Evolutionary conservation across 2,329 filamentous ascomycete species (phyloP), one percentile per base, ranked within the genome.

Genomic region (Talaromyces verruculosus): DNA sequence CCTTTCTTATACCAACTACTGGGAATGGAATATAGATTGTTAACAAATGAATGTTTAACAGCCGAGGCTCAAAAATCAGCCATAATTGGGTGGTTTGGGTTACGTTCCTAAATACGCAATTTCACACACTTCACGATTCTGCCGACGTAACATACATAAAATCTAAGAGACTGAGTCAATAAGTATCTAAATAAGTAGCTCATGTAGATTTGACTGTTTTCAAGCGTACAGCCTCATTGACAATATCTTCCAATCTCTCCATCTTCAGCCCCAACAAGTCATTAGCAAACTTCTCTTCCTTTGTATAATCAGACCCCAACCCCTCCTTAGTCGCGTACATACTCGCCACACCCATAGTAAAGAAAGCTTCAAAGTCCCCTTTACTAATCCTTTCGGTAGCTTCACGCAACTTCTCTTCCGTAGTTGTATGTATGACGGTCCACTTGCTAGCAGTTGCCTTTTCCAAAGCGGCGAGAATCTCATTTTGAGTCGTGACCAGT

Each of bases 401-500:
- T 17, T 69, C 71, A 11, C 30, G 59, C n/a, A 73, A 59, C 51
- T 73, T 57, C 6, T 73, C 57, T 0, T 72, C 67, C 0, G 76
- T 74, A 3, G 74, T 78, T 11, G 75, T 73, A 15, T 74, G 74
- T 2, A 77, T 80, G 1, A 88, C 77, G 0, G 79, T 77, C 80
- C 83, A 88, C 67, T 84, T 83, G 19, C 76, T 71, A 1, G 82
- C 83, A 0, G 84, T 85, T 11, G 81, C 76, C 65, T 83, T 81
- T 74, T 90, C 85, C 2, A 85, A 76, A 0, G 81, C 72, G 13
- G 77, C 74, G 1, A 89, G 72, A 1, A 91, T 75, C 68, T 89
- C 80, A 19, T 85, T 84, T 74, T 89, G 87, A 1, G 84, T 83
- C 0, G 84, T 82, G 35, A 82, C 82, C 69, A 88, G 86, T 0